phyloP scores from a whole-genome alignment of 306 rosid genomes.

The Amphicarpaea edgeworthii region DNA sequence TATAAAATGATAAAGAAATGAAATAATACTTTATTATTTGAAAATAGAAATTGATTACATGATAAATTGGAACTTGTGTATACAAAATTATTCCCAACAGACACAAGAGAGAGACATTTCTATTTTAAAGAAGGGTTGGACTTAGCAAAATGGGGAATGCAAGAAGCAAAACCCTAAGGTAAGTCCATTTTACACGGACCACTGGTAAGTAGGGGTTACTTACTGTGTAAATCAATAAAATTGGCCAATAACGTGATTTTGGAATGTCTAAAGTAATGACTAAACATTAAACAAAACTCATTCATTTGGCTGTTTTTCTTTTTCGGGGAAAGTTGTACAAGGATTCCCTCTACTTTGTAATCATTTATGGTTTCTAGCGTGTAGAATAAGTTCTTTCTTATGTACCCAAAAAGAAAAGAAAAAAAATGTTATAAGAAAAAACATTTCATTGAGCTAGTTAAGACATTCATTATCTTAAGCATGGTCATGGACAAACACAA shows the following conservation, averaged over 20 bases:
- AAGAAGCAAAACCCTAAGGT: too few species aligned
- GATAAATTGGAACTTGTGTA: too few species aligned
- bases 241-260: not conserved
- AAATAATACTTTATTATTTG: too few species aligned
- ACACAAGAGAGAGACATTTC: too few species aligned
- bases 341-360: not conserved
- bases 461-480: not conserved
- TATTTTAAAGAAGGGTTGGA: too few species aligned
- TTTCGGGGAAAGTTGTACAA: not conserved
- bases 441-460: not conserved
- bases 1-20: too few species aligned
- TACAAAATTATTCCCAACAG: too few species aligned
- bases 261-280: not conserved
- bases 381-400: not conserved
- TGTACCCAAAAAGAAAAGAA: not conserved
- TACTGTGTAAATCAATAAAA: not conserved
- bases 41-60: too few species aligned
- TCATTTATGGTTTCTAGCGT: not conserved
- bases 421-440: not conserved
- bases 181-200: too few species aligned
- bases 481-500: too few species aligned
- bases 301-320: not conserved
- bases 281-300: not conserved
- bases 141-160: too few species aligned
- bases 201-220: too few species aligned